Evolutionary conservation across 192 early-diverging fungal genomes (phyloP), one percentile per base, ranked within the genome.

Genomic region (Dissophora globulifera): DNA sequence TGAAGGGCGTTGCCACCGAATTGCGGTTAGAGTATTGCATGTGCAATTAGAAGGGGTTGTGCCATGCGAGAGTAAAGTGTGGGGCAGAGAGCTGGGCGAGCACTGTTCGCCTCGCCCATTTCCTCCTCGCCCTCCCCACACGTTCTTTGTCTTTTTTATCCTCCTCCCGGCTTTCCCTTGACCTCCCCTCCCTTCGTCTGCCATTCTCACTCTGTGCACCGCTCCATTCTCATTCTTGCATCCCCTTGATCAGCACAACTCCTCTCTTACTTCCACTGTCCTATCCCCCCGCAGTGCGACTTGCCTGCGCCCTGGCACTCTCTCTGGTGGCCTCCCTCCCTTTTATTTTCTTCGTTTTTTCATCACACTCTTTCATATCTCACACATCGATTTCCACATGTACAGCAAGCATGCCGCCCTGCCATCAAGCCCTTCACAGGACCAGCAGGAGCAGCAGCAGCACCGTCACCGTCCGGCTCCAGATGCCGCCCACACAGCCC

Each of bases 1-100:
- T 16, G 29, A 13, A 0, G 10, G 53, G 32, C 13, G 38, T 45
- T 59, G 57, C 57, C 57, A 59, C 57, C 29, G 38, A 40, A 40
- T 10, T 40, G 38, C 38, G 13, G 8, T 40, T 40, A 10, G 38
- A 7, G 8, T 13, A 40, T 40, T 40, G 38, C 54, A 41, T 1
- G 15, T 17, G 31, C 54, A 56, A 25, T 23, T 2, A 56, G 54
- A 17, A 38, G 42, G 54, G 35, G 55, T 13, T 38, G 35, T 13
- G n/a, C n/a, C n/a, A n/a, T n/a, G n/a, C n/a, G n/a, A n/a, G n/a
- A n/a, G 35, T 13, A 38, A 38, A 6, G 35, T 9, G 7, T 38
- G 35, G 35, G 35, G 7, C 6, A 6, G 7, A 38, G 13, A 38
- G 13, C 35, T 38, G 35, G 35, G 13, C 35, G 13, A 9, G 35